Evolutionary conservation across 169 alveolate species (phyloP).

Genomic region (Plasmodium yoelii): DNA sequence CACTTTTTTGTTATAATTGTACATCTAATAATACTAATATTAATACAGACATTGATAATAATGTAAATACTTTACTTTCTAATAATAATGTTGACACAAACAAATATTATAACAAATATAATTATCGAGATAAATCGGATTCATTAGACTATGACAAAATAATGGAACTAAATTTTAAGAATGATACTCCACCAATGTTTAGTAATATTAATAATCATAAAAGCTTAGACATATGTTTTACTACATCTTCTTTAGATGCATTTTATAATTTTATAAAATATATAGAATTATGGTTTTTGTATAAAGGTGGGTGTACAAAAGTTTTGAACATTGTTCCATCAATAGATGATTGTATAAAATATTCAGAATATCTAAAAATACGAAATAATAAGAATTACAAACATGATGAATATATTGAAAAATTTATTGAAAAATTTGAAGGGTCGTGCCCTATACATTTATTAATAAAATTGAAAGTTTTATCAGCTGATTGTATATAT

Average conservation of each 20-base stretch:
- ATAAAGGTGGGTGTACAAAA: constrained; percentile 55
- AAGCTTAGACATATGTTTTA: constrained; percentile 12
- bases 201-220: constrained; percentile 34
- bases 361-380: constrained; percentile 45
- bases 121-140: neutral
- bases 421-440: constrained; percentile 56
- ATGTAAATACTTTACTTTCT: neutral
- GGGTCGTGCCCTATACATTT: constrained; percentile 65
- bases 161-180: constrained; percentile 47
- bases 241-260: constrained; percentile 39
- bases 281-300: constrained; percentile 58
- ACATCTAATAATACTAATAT: neutral
- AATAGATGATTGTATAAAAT: constrained; percentile 63
- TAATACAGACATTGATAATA: neutral
- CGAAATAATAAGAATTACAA: constrained; percentile 32
- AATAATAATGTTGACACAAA: neutral
- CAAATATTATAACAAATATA: neutral
- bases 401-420: constrained; percentile 13
- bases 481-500: constrained; percentile 55
- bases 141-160: constrained; percentile 27
- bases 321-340: constrained; percentile 57
- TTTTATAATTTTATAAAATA: constrained; percentile 50
- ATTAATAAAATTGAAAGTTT: constrained; percentile 44
- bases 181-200: constrained; percentile 62
- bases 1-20: constrained; percentile 27